Conservation (phyloP, 192 early-diverging fungal species). For the Coemansia sp. region DNA sequence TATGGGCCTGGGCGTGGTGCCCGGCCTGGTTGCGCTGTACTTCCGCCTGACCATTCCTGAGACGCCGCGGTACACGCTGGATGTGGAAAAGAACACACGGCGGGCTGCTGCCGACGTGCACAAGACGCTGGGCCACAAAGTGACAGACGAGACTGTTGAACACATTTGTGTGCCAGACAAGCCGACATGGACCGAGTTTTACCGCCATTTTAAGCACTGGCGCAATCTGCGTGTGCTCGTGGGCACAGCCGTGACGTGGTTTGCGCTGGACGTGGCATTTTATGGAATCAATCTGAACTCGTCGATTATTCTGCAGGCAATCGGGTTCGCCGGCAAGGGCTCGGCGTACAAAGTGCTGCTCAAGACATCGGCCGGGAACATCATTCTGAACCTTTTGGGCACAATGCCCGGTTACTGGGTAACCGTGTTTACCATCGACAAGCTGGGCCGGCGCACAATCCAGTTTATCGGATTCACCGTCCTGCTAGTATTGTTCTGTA, state of each 20-base stretch:
- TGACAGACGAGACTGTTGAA: not conserved
- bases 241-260: constrained; percentile 74
- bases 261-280: constrained; percentile 75
- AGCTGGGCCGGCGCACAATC: constrained; percentile 87
- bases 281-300: constrained; percentile 83
- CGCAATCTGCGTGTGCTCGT: constrained; percentile 76
- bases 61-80: constrained; percentile 84
- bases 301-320: constrained; percentile 66
- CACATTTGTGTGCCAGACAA: not conserved
- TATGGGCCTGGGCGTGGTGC: constrained; percentile 80
- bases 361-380: constrained; percentile 80
- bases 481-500: constrained; percentile 70
- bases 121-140: constrained; percentile 12
- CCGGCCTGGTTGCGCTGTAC: constrained; percentile 81
- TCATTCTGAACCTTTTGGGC: constrained; percentile 84
- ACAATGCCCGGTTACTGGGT: constrained; percentile 97
- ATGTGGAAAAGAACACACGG: constrained; percentile 62
- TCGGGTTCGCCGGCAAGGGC: constrained; percentile 58
- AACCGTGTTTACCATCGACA: constrained; percentile 84
- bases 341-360: constrained; percentile 49
- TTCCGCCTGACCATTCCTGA: constrained; percentile 81
- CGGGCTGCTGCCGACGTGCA: constrained; percentile 31
- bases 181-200: constrained; percentile 57
- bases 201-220: constrained; percentile 6
- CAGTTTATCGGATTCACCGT: constrained; percentile 86